Evolutionary conservation across 2,329 filamentous ascomycete genomes (phyloP), one percentile per base, ranked within the genome.

Genomic region (Alternaria ethzedia): DNA sequence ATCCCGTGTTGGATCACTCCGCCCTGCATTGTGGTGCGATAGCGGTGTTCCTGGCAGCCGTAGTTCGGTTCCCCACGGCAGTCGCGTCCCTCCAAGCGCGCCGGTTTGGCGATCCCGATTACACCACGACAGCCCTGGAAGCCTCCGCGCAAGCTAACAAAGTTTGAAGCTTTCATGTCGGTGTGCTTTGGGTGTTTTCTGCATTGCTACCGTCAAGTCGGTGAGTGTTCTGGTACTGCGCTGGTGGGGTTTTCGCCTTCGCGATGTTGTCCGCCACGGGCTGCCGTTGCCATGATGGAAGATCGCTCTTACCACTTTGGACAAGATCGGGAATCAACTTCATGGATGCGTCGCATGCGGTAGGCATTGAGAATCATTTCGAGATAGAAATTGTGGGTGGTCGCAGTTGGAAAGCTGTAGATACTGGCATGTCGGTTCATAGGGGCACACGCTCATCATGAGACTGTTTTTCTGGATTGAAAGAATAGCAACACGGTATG

Each of bases 51-150:
- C 59, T 57, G 59, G 44, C 45, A 32, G 23, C 54, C 46, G 54
- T 47, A 59, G 47, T 47, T 67, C 66, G 66, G 66, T 68, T 68
- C 66, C 66, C 66, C 66, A 64, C 61, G 61, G 57, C 61, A 54
- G 64, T 64, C 57, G 63, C 56, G 58, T 49, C 54, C 6, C 56
- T 26, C 54, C 49, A 51, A 26, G 52, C 45, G 36, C 25, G 49
- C 20, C 55, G 32, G 20, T 30, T 26, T 47, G 36, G 41, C 25
- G 21, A 21, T 44, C 47, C 32, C 50, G 54, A 66, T 66, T 66
- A 58, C 61, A 64, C 63, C 61, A 66, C 56, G 64, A 61, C 49
- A 44, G 52, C 30, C 30, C 30, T 32, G 6, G 30, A 32, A n/a
- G 30, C 15, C 32, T 26, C 30, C 36, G 25, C 41, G 26, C 25